Evolutionary conservation across 2,329 filamentous ascomycete genomes (phyloP), one percentile per base, ranked within the genome.

Genomic region (Sclerotinia spermophila): DNA sequence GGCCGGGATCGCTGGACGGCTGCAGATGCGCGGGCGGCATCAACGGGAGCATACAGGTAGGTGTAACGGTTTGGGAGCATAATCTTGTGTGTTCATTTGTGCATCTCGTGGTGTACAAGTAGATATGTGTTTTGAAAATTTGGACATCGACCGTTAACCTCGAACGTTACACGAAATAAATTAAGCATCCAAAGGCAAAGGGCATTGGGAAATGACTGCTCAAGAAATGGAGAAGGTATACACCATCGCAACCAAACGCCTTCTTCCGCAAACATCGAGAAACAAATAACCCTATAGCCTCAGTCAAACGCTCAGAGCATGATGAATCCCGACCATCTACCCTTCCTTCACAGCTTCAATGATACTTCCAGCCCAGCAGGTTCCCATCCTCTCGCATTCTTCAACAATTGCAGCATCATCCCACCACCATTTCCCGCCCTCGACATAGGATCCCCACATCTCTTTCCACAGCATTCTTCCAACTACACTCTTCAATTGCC

Each of bases 381-480:
- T 90, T 6, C 83, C 83, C 72, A 85, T 76, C 69, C 83, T 79
- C 24, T 83, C 76, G 72, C 87, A 90, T 77, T 90, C 87, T 55
- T 84, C 81, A 2, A 87, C 79, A 70, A 86, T 86, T 1, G 79
- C 82, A 19, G 81, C 78, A 44, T 89, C 84, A 56, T 90, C 86
- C 87, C 87, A 90, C 88, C 88, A 90, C 87, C 87, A 89, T 58
- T 77, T 80, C 10, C 82, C 70, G 3, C 73, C 77, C 59, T 76
- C 71, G 13, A 78, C 77, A 70, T 73, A 79, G 6, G 45, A 19
- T 17, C 87, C 87, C 88, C 87, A 90, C 19, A 87, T 83, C 75
- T 89, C 85, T 75, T 83, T 82, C 88, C 88, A 90, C 27, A 90
- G 79, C 81, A 86, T 84, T 48, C 86, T 82, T 0, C 86, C 87